Base-by-base conservation (phyloP, 176 grass and related monocot species). In the Paspalum vaginatum region DNA sequence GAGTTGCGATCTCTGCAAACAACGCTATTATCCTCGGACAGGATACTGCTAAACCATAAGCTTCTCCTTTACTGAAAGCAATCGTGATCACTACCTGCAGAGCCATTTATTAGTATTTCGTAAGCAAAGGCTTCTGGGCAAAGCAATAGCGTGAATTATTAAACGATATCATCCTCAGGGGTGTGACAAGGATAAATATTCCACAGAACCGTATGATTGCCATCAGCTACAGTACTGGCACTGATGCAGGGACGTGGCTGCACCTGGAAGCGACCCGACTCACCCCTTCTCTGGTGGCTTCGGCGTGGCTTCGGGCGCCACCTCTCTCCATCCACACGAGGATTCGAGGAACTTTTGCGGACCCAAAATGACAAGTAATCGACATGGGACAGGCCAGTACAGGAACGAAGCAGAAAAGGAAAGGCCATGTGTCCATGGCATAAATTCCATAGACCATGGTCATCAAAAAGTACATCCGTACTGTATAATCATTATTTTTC, bases 191-290 rank as follows among this genome's bases (percentile, higher is more conserved):
- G 67, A 73, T 53, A 81, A 81, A 43, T 76, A 61, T 68, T 75
- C 62, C 9, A 46, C 47, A 1, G 1, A 55, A 14, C 7, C n/a
- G 57, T 17, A 74, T 79, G 21, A 75, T 84, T 79, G 81, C 22
- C 37, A 8, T 61, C 32, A 0, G 45, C 61, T 40, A 78, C 46
- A 45, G 4, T 43, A 42, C 65, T 10, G 32, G 72, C 22, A 72
- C 65, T 61, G 58, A 25, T 7, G 71, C 13, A 74, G 3, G 13
- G 65, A 58, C 27, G 83, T 45, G 8, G 38, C 69, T 59, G 81
- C 52, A 68, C 79, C 81, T 62, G 69, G 76, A 79, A 84, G 69
- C 69, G 44, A 88, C n/a, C 9, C 53, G 37, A 50, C 52, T 84
- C 75, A 79, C 69, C 43, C 21, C 5, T 75, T 68, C 43, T 84